Conservation (phyloP, 2,329 filamentous ascomycete species). For the Exophiala calicioides region DNA sequence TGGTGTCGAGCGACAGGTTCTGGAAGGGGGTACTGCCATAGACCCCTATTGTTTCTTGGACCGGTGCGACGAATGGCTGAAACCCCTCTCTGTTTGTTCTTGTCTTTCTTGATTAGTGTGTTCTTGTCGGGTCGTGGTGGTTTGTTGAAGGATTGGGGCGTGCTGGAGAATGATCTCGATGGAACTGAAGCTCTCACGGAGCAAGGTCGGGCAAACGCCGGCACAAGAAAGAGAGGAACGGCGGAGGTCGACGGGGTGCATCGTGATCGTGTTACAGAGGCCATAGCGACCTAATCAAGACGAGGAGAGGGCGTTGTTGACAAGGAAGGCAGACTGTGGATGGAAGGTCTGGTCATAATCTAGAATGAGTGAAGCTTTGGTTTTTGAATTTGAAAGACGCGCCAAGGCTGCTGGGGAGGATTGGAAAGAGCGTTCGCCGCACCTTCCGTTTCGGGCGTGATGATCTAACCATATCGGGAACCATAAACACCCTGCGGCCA, state of each 20-base stretch:
- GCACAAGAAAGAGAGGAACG: conserved; percentile 46
- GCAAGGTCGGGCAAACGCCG: conserved; percentile 31
- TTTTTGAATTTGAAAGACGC: conserved; percentile 5
- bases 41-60: conserved; percentile 70
- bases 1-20: conserved; percentile 58
- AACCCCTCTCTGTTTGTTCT: conserved; percentile 77
- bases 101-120: conserved; percentile 62
- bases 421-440: background rate
- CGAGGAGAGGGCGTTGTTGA: background rate
- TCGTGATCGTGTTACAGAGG: conserved; percentile 12
- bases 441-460: conserved; percentile 8
- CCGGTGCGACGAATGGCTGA: conserved; percentile 79
- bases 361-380: background rate
- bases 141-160: conserved; percentile 54
- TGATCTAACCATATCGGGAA: conserved; percentile 11
- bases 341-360: background rate
- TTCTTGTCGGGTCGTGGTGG: too few species aligned
- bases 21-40: conserved; percentile 71
- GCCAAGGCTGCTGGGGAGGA: conserved; percentile 19
- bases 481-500: conserved; percentile 16
- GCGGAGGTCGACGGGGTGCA: conserved; percentile 2
- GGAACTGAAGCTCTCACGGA: conserved; percentile 14
- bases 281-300: conserved; percentile 11
- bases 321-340: background rate
- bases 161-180: conserved; percentile 34